Conservation (phyloP, 345 rosid genomes). For the Leavenworthia alabamica region DNA sequence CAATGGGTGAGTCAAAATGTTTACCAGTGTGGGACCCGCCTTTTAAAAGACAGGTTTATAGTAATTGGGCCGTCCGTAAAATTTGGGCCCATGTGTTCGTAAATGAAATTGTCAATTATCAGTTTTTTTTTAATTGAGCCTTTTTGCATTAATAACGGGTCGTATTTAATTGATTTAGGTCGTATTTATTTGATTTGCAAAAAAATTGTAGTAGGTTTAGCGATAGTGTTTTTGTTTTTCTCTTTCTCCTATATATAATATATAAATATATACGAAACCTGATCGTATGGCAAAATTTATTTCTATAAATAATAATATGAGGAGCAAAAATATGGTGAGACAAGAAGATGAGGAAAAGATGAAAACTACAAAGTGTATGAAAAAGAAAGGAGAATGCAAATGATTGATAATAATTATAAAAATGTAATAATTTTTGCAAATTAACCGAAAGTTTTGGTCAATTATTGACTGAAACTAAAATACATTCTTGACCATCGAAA, state of each 20-base stretch:
- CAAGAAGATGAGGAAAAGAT: neutral
- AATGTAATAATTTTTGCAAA: slow-evolving; percentile 14
- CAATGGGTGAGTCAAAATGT: slow-evolving; percentile 20
- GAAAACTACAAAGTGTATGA: neutral
- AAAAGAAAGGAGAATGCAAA: neutral
- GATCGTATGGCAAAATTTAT: neutral
- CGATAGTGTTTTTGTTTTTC: neutral
- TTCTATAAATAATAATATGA: neutral
- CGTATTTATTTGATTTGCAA: slow-evolving; percentile 1
- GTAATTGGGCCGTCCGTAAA: slow-evolving; percentile 29
- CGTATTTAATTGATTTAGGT: neutral
- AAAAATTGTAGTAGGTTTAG: neutral
- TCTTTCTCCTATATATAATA: neutral
- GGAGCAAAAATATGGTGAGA: neutral
- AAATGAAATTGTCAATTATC: neutral
- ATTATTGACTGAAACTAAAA: neutral
- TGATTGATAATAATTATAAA: slow-evolving; percentile 23
- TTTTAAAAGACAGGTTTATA: neutral
- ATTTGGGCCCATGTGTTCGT: slow-evolving; percentile 20
- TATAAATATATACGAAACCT: neutral
- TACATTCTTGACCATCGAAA: neutral
- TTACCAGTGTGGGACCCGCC: slow-evolving; percentile 8
- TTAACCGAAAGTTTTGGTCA: neutral
- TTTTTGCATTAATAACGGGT: neutral
- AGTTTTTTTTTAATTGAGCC: neutral